phyloP scores from a whole-genome alignment of 352 stramenopile species.

The Salisapilia sapeloensis region DNA sequence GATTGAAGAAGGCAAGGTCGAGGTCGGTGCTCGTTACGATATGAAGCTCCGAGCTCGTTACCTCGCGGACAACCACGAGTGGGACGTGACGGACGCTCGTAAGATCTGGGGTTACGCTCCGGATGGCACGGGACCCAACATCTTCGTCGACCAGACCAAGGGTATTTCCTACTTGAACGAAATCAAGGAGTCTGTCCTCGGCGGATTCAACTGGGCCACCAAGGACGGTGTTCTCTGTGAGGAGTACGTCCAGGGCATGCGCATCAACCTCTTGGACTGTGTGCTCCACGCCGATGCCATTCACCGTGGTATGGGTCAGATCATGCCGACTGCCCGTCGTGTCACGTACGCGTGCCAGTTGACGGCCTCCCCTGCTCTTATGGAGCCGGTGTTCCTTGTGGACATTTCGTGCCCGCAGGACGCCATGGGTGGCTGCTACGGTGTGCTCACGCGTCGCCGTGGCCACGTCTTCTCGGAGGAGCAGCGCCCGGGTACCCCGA shows the following conservation, averaged over 20 bases:
- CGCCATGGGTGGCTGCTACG: conserved; percentile 98
- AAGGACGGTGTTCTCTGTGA: conserved; percentile 97
- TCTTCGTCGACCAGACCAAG: conserved; percentile 98
- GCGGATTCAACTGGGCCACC: conserved; percentile 97
- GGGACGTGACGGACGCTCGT: conserved; percentile 95
- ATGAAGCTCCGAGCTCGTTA: conserved; percentile 94
- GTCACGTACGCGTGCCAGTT: conserved; percentile 97
- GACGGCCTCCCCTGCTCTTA: conserved; percentile 85
- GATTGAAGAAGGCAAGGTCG: conserved; percentile 95
- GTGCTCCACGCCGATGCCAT: conserved; percentile 99
- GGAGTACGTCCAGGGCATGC: conserved; percentile 93
- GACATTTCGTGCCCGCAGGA: conserved; percentile 98
- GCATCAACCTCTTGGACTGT: conserved; percentile 98
- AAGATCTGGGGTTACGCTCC: conserved; percentile 99
- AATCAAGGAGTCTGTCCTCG: conserved; percentile 99
- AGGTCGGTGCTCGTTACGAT: conserved; percentile 84
- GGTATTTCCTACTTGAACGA: conserved; percentile 99
- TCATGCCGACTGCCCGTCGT: conserved; percentile 97
- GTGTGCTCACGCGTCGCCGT: conserved; percentile 95
- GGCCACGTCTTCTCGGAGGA: conserved; percentile 99
- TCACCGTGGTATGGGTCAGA: conserved; percentile 99
- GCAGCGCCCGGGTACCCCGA: conserved; percentile 94
- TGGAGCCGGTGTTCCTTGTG: conserved; percentile 98
- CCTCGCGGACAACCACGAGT: conserved; percentile 95
- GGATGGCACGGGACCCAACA: conserved; percentile 96